Base-by-base conservation (phyloP, 257 asterid species). In the Petrea volubilis region DNA sequence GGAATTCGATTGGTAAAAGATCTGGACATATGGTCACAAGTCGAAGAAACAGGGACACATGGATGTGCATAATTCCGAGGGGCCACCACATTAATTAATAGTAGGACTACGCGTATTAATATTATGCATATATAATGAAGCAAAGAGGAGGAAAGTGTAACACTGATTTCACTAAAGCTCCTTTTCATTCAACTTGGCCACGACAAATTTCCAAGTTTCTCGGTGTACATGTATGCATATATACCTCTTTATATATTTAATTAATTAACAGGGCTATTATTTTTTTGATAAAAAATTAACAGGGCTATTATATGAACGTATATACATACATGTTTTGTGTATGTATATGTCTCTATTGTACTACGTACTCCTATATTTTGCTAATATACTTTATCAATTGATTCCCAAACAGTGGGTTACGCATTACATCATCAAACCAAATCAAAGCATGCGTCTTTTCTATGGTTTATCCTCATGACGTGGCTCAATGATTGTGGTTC, bases 181-280 rank as follows among this genome's bases (percentile, higher is more conserved):
- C 29, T 55, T 86, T 83, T 76, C 74, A 73, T 61, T 51, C 68
- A 71, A 68, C 70, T 31, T 41, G 46, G 52, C 63, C 64, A 40
- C 72, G 80, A 84, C 86, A 82, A 76, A 70, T 72, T 58, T 86
- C 90, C 88, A 80, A 76, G 82, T 79, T 84, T 82, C 82, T 74
- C 67, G 92, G 92, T 82, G 80, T 84, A 74, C 31, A 70, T 74
- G 80, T 7, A 33, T 33, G 23, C 41, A 33, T 18, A 10, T 73
- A 77, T 20, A 55, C 74, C 20, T 24, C 27, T 67, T 36, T 52
- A 21, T 3, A 50, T 50, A 2, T 18, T 12, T 5, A 40, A 6
- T 40, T n/a, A n/a, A n/a, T n/a, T n/a, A n/a, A 9, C 47, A 10
- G 15, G 12, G 6, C 44, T 7, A 13, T 43, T n/a, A n/a, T 15